Evolutionary conservation across 257 asterid species (phyloP).

Genomic region (Nicotiana undulata): DNA sequence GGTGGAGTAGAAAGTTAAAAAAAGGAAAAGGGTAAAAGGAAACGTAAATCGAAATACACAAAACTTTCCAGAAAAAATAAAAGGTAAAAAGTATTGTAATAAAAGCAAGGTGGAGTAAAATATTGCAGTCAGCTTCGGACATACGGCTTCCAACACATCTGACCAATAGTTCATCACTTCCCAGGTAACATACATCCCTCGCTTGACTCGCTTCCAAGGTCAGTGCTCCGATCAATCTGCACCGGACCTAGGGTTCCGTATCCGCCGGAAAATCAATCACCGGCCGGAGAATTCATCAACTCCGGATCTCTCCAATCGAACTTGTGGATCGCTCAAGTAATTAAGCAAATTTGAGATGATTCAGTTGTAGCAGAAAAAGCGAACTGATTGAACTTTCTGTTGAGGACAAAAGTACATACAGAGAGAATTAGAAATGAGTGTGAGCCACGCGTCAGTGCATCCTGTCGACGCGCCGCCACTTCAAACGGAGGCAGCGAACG

Average conservation of each 20-base stretch:
- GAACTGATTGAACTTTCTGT: background rate
- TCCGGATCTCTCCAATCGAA: background rate
- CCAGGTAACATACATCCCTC: background rate
- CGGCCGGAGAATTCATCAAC: background rate
- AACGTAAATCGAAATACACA: too few species aligned
- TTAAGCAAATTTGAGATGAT: background rate
- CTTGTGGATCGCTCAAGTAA: background rate
- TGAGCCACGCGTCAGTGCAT: slow-evolving; percentile 85
- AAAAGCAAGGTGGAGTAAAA: too few species aligned
- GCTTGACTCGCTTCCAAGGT: background rate
- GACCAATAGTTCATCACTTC: background rate
- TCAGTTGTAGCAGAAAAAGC: background rate
- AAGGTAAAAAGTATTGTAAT: too few species aligned
- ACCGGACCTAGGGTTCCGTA: background rate
- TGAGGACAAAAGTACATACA: background rate
- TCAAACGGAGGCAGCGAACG: slow-evolving; percentile 79
- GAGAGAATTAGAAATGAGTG: slow-evolving; percentile 38
- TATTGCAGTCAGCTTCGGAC: too few species aligned
- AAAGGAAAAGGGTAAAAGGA: too few species aligned
- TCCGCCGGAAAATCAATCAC: too few species aligned
- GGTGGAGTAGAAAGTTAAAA: too few species aligned
- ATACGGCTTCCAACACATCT: too few species aligned
- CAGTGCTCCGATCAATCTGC: background rate
- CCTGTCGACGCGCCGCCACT: slow-evolving; percentile 93
- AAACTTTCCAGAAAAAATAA: too few species aligned